Percentiles rank a stretch among this genome's conserved stretches.
Conservation (phyloP, 73 alveolate species). For the Tetrahymena malaccensis region DNA sequence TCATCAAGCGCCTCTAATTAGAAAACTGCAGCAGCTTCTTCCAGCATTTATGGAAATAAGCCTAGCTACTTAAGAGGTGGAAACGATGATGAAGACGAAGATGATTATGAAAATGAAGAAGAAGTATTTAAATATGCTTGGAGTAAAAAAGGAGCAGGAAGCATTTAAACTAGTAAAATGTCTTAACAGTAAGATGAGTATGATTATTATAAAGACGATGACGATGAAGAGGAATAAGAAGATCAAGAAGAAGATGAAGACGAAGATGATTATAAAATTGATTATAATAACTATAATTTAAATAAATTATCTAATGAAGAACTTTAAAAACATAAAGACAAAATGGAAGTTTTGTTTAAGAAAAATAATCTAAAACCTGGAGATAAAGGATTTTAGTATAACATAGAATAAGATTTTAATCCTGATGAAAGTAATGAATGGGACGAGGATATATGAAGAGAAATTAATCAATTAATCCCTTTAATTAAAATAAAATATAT, state of each 20-base stretch:
- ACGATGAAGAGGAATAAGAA: neutral
- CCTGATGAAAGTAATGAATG: constrained; percentile 62
- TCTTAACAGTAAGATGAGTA: neutral
- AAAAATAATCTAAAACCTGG: constrained; percentile 73
- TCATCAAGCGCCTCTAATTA: neutral
- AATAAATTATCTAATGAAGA: constrained; percentile 45
- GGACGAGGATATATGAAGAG: constrained; percentile 54
- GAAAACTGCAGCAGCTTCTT: neutral
- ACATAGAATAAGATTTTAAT: constrained; percentile 63
- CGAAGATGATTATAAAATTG: neutral
- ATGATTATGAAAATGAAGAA: neutral
- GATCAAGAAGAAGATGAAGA: neutral
- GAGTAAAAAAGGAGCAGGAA: neutral
- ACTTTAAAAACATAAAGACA: constrained; percentile 40
- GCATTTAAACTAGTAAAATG: neutral
- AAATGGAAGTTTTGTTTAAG: constrained; percentile 71
- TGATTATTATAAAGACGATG: neutral
- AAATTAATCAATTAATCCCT: no score
- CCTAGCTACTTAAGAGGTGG: neutral
- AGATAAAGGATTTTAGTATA: constrained; percentile 72
- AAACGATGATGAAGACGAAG: neutral
- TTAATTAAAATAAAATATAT: no score
- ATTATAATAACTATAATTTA: constrained; percentile 33
- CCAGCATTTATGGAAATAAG: neutral
- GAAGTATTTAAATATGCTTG: neutral